Conservation (phyloP, 768 basidiomycete species). For the Leccinum olivaceopallidum region DNA sequence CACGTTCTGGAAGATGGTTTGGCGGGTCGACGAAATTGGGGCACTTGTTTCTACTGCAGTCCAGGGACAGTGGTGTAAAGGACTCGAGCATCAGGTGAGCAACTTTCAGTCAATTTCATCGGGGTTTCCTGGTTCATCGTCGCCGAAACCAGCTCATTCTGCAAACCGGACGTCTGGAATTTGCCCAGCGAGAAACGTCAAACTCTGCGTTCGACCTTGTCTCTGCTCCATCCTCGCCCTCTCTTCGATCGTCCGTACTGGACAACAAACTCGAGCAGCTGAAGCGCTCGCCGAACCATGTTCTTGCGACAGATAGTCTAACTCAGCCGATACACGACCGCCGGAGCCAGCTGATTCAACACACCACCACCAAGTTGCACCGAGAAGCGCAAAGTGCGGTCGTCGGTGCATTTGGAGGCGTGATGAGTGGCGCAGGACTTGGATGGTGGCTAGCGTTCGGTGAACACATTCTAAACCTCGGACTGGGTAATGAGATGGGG, state of each 20-base stretch:
- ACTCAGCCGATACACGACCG: constrained; percentile 52
- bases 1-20: constrained; percentile 41
- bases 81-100: constrained; percentile 51
- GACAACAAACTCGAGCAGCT: constrained; percentile 59
- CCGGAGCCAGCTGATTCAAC: constrained; percentile 50
- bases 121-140: background rate
- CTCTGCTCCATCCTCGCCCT: constrained; percentile 29
- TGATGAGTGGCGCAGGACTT: constrained; percentile 49
- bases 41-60: constrained; percentile 34
- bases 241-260: constrained; percentile 54
- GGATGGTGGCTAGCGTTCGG: constrained; percentile 54
- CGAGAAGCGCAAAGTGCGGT: constrained; percentile 60
- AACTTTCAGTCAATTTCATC: background rate
- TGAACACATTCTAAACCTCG: constrained; percentile 39
- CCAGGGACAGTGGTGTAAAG: constrained; percentile 40
- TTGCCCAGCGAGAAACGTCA: constrained; percentile 45
- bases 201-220: constrained; percentile 42
- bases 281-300: constrained; percentile 43
- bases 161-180: constrained; percentile 59
- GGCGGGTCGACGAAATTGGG: constrained; percentile 43
- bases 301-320: constrained; percentile 46
- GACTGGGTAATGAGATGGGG: constrained; percentile 45
- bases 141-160: constrained; percentile 51
- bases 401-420: constrained; percentile 48
- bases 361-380: constrained; percentile 62